Conservation (phyloP, 2,329 filamentous ascomycete species). For the Neocatenulostroma microsporum region DNA sequence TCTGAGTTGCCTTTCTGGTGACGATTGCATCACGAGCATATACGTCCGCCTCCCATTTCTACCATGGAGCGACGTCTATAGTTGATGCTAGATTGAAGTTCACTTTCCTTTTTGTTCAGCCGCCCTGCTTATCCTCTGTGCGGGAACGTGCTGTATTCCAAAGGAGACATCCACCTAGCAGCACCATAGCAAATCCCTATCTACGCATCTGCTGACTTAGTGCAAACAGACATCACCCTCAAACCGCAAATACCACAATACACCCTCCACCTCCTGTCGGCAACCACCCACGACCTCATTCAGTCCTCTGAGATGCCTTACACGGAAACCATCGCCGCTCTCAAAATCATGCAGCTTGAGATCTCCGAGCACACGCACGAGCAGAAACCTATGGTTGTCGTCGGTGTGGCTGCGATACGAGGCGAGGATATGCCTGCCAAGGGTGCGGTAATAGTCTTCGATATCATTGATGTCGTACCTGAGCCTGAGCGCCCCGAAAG, state of each 20-base stretch:
- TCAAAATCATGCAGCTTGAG: constrained; percentile 78
- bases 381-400: constrained; percentile 68
- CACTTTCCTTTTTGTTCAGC: constrained; percentile 10
- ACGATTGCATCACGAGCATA: constrained; percentile 21
- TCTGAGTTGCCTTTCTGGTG: neutral
- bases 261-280: constrained; percentile 69
- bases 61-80: constrained; percentile 21
- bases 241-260: constrained; percentile 64
- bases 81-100: constrained; percentile 20
- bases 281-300: constrained; percentile 68
- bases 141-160: constrained; percentile 10
- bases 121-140: constrained; percentile 6
- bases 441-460: constrained; percentile 82
- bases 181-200: no score
- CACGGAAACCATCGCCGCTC: constrained; percentile 69
- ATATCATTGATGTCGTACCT: constrained; percentile 84
- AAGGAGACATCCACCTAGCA: constrained; percentile 14
- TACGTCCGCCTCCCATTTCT: constrained; percentile 15
- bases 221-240: constrained; percentile 29
- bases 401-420: constrained; percentile 77
- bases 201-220: neutral
- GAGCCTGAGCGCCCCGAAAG: constrained; percentile 80
- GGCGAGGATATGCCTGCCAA: constrained; percentile 85
- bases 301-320: constrained; percentile 66
- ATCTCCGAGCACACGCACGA: constrained; percentile 87